phyloP scores from a whole-genome alignment of 805 yeast species.

The Saturnispora dispora region DNA sequence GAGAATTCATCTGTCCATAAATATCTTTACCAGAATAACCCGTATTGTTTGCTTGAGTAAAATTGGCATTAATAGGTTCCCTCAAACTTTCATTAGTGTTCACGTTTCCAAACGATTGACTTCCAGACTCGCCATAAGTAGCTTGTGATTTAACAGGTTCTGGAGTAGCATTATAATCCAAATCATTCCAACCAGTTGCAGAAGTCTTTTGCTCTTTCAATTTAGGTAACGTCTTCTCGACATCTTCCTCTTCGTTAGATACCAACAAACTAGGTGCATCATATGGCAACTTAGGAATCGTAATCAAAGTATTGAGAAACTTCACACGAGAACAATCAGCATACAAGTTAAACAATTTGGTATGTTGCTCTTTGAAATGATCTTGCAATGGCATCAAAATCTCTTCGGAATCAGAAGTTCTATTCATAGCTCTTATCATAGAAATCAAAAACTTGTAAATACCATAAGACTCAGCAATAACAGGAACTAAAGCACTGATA shows the following conservation, averaged over 20 bases:
- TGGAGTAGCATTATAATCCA: not conserved
- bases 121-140: not conserved
- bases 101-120: not conserved
- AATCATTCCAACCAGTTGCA: conserved; percentile 14
- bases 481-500: conserved; percentile 79
- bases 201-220: conserved; percentile 16
- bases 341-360: conserved; percentile 69
- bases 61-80: not conserved
- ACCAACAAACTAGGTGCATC: conserved; percentile 51
- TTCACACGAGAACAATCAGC: conserved; percentile 83
- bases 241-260: conserved; percentile 31
- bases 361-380: conserved; percentile 62
- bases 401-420: conserved; percentile 62
- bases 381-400: conserved; percentile 67
- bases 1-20: conserved; percentile 36
- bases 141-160: not conserved
- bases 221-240: conserved; percentile 31
- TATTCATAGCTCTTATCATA: conserved; percentile 83
- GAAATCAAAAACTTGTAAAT: conserved; percentile 82
- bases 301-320: conserved; percentile 69
- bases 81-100: not conserved
- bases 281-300: conserved; percentile 59
- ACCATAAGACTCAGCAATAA: conserved; percentile 87
- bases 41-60: not conserved
- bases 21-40: conserved; percentile 33